phyloP scores from a whole-genome alignment of 2,329 filamentous ascomycete genomes.

The Fusarium redolens region DNA sequence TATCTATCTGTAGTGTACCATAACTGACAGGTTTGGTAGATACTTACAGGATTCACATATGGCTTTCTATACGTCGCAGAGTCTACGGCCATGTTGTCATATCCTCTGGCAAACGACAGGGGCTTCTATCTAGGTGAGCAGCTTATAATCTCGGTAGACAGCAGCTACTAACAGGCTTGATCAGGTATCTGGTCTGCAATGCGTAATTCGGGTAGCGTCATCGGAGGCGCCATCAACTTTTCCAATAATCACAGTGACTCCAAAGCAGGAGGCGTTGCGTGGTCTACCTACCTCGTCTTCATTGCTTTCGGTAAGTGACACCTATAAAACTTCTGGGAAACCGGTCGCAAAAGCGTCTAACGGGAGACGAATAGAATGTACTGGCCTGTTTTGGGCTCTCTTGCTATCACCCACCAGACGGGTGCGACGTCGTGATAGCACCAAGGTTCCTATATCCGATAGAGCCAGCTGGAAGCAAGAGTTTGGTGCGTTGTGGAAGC shows the following conservation, averaged over 20 bases:
- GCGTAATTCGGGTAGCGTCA: not conserved
- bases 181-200: not conserved
- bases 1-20: rapidly evolving
- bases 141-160: rapidly evolving
- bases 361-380: not conserved
- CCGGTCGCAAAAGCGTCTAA: rapidly evolving
- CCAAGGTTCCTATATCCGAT: not conserved
- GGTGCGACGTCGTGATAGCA: not conserved
- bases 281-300: not conserved
- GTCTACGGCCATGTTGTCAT: not conserved
- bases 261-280: not conserved
- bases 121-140: not conserved
- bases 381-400: not conserved
- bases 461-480: not conserved
- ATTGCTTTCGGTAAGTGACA: not conserved
- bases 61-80: not conserved
- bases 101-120: not conserved
- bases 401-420: not conserved
- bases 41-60: not conserved
- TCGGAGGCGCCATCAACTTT: slow-evolving; percentile 1
- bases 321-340: too few species aligned
- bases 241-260: not conserved
- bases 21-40: not conserved
- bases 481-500: not conserved
- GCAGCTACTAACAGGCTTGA: not conserved